Evolutionary conservation across 2,329 filamentous ascomycete genomes (phyloP), one percentile per base, ranked within the genome.

Genomic region (Zymoseptoria tritici): DNA sequence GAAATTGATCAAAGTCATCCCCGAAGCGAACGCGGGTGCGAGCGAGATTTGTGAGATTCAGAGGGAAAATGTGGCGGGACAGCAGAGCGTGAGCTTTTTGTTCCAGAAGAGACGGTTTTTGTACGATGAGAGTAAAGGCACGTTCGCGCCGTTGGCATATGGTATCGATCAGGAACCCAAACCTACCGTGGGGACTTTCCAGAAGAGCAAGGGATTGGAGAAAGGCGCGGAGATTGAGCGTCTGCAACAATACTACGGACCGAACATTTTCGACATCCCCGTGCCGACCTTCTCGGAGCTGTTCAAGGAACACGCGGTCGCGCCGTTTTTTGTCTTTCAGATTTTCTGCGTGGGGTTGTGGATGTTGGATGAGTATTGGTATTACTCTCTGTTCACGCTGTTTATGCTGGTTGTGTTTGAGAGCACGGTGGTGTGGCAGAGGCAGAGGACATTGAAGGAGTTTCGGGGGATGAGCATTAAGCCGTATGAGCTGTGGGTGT

Each of bases 331-430:
- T 77, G 92, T 99, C 64, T 99, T 99, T 79, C 94, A 99, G 80
- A 82, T 99, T 62, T 99, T 99, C 80, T 99, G 95, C 70, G 94
- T 99, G 60, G 95, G 94, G 16, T 80, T 99, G 62, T 99, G 94
- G 94, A 90, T 97, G 86, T 80, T 99, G 72, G 94, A 99, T 72
- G 95, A 99, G 77, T 99, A 97, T 78, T 99, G 95, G 94, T 99
- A 99, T 80, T 99, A 99, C 79, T 97, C 94, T 62, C 84, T 99
- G 20, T 99, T 99, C 77, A 99, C 95, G 0, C 86, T 99, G 21
- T 92, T 97, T 79, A 99, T 99, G 95, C 85, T 99, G 58, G 91
- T 99, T 67, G 87, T 85, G 60, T 99, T 99, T 69, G 94, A 99
- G 79, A 97, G 92, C 75, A 99, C 94, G 2, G 95, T 99, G 46